Percentiles rank a stretch among this genome's conserved stretches.
Conservation (phyloP, 169 alveolate genomes). For the Perkinsus marinus region DNA sequence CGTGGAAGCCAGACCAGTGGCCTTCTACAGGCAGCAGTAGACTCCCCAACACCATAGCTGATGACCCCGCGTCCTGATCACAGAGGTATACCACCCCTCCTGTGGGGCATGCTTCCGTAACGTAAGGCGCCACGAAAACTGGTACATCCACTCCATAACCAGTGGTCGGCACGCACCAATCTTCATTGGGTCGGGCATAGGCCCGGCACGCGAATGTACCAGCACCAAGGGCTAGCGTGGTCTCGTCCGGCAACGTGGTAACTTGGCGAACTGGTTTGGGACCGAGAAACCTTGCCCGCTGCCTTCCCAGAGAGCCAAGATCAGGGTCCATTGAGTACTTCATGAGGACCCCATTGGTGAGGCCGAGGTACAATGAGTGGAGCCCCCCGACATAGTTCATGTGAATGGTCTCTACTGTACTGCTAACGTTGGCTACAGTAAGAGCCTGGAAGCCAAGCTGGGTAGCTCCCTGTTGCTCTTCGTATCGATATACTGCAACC, state of each 20-base stretch:
- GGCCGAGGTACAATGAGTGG: background rate
- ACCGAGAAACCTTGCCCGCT: background rate
- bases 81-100: background rate
- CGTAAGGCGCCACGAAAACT: background rate
- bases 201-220: background rate
- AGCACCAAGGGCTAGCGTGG: background rate
- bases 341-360: background rate
- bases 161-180: background rate
- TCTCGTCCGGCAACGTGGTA: background rate
- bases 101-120: background rate
- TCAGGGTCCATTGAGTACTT: background rate
- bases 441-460: background rate
- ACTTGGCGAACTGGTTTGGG: background rate
- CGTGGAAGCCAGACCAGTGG: background rate
- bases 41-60: background rate
- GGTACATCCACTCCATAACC: background rate
- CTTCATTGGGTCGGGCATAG: background rate
- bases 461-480: background rate
- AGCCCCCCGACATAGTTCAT: background rate
- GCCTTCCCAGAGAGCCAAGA: background rate
- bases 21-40: background rate
- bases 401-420: background rate
- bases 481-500: background rate
- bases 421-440: background rate
- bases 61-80: background rate